Percentiles rank a stretch among this genome's conserved stretches.
Conservation (phyloP, 768 basidiomycete species). For the Podaxis rugospora region DNA sequence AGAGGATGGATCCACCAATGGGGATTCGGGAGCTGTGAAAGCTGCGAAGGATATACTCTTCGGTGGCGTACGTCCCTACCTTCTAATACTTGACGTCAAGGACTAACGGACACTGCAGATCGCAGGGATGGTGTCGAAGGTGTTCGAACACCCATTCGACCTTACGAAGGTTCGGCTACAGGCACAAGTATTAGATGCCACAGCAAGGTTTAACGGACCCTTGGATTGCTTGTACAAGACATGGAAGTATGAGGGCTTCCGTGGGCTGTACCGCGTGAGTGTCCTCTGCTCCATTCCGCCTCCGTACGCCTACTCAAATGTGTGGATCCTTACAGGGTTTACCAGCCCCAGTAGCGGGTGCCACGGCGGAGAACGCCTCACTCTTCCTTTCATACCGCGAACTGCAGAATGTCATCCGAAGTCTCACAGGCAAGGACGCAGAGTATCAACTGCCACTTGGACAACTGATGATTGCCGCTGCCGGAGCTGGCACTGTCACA, state of each 20-base stretch:
- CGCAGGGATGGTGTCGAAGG: constrained; percentile 78
- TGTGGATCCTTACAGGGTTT: constrained; percentile 54
- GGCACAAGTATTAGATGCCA: constrained; percentile 70
- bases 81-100: neutral
- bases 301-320: neutral
- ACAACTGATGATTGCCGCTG: constrained; percentile 77
- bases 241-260: constrained; percentile 73
- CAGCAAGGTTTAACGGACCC: constrained; percentile 66
- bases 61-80: constrained; percentile 46
- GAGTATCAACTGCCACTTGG: constrained; percentile 41
- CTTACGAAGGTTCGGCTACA: constrained; percentile 93
- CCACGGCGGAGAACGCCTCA: constrained; percentile 88
- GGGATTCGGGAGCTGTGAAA: constrained; percentile 1
- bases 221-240: constrained; percentile 84
- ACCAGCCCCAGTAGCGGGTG: constrained; percentile 86
- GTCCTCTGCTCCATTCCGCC: neutral
- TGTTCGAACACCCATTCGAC: constrained; percentile 95
- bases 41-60: constrained; percentile 48
- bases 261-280: constrained; percentile 83
- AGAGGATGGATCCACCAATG: neutral
- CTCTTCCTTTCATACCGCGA: constrained; percentile 86
- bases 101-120: constrained; percentile 34
- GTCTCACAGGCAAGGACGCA: constrained; percentile 23
- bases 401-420: constrained; percentile 57
- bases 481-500: constrained; percentile 80